Conservation (phyloP, 768 basidiomycete genomes). For the Termitomyces titanicus region DNA sequence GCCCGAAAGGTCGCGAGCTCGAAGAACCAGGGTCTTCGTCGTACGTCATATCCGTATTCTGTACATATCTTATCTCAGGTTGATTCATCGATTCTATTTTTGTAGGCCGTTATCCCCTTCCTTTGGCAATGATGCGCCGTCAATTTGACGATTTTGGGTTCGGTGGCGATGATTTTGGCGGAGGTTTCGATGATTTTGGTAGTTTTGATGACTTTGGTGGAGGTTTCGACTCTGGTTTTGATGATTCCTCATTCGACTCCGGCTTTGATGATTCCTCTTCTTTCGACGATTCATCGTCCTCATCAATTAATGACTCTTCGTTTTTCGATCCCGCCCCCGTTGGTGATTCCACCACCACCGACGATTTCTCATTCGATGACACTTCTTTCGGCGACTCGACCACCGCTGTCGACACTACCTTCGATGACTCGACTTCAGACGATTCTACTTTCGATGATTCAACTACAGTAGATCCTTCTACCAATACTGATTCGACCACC, state of each 20-base stretch:
- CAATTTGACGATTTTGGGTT: conserved; percentile 7
- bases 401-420: neutral
- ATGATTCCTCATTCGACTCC: neutral
- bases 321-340: neutral
- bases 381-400: neutral
- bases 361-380: neutral
- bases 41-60: neutral
- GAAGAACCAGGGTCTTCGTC: neutral
- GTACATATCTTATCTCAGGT: neutral
- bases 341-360: neutral
- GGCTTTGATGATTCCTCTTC: neutral
- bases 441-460: neutral
- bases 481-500: neutral
- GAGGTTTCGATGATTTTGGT: neutral
- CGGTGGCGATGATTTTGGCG: conserved; percentile 4
- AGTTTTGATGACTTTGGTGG: neutral
- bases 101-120: neutral
- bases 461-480: neutral
- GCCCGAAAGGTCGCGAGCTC: neutral
- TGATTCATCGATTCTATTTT: neutral
- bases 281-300: neutral
- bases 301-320: neutral
- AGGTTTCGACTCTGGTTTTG: neutral
- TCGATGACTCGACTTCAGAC: neutral
- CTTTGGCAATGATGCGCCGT: neutral